These are phyloP conservation scores for Anthracocystis setariae DNA, from an alignment of 1,284 basidiomycete genomes.

Conservation along the genomic window DNA sequence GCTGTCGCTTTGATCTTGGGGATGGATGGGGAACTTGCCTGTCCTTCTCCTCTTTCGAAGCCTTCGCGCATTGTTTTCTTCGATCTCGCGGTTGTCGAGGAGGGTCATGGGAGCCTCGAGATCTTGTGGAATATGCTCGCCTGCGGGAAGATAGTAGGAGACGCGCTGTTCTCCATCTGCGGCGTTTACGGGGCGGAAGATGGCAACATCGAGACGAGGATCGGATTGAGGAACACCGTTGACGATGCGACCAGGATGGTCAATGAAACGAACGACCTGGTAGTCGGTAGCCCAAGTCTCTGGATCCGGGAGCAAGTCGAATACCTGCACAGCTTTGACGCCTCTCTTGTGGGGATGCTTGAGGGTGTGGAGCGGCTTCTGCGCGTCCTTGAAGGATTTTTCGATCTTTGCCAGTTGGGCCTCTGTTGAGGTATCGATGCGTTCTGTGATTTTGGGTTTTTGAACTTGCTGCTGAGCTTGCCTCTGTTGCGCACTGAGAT, in stretches of 20 bases:
- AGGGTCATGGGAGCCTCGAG: slow-evolving; percentile 34
- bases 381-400: slow-evolving; percentile 56
- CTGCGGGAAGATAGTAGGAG: slow-evolving; percentile 60
- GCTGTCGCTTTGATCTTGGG: slow-evolving; percentile 12
- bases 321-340: slow-evolving; percentile 59
- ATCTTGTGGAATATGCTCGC: slow-evolving; percentile 51
- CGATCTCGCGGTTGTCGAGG: slow-evolving; percentile 34
- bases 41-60: slow-evolving; percentile 57
- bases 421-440: slow-evolving; percentile 54
- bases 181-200: slow-evolving; percentile 58
- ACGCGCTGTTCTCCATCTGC: slow-evolving; percentile 59
- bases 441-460: slow-evolving; percentile 40
- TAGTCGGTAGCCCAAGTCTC: slow-evolving; percentile 66
- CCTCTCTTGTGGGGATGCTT: slow-evolving; percentile 60
- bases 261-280: slow-evolving; percentile 64
- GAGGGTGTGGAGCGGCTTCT: slow-evolving; percentile 51
- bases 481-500: slow-evolving; percentile 61
- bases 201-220: slow-evolving; percentile 53
- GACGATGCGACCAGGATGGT: slow-evolving; percentile 55
- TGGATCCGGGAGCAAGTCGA: slow-evolving; percentile 64
- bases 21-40: slow-evolving; percentile 51
- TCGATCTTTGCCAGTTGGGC: slow-evolving; percentile 63
- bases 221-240: slow-evolving; percentile 53
- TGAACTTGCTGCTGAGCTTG: slow-evolving; percentile 45
- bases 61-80: slow-evolving; percentile 52